Evolutionary conservation across 805 yeast species (phyloP), one percentile per base, ranked within the genome.

Genomic region (Sungouiella blattae): DNA sequence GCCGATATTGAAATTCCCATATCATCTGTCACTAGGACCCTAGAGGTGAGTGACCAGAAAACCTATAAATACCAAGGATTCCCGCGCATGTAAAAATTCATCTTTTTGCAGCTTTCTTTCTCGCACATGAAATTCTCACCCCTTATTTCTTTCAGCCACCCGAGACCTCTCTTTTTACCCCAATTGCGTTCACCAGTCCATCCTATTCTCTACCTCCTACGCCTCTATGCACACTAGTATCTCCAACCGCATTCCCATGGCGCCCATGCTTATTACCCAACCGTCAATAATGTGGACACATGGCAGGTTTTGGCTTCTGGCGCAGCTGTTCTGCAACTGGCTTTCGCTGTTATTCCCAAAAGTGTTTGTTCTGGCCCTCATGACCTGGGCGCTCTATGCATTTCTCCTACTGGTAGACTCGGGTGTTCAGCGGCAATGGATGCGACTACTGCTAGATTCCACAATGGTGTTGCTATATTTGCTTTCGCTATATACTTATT

Each of bases 401-500:
- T 38, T 68, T 11, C 34, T 59, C 6, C 40, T 52, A 33, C 56
- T 58, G 33, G 43, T 65, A 4, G 44, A 52, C 17, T 47, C 60
- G 13, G 44, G 41, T 30, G 34, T 43, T 16, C 5, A 32, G 11
- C 20, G 28, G 21, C 30, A 41, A 25, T 20, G 30, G n/a, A 47
- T 50, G 11, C 33, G 32, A 2, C 2, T 28, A 4, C 58, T 53
- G 6, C 8, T 41, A 5, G 3, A 49, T 0, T 21, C 64, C 0
- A 50, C 50, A 3, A 21, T 58, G 0, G 14, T 57, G 4, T 17
- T 45, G 11, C 47, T 75, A 8, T 67, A 64, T 20, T 16, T 35
- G 0, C 49, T 73, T 11, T 64, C 71, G 14, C 29, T 80, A 4
- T 67, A 67, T 44, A 62, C 83, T 2, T 83, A 83, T 51, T 75